Evolutionary conservation across 176 grass and related monocot genomes (phyloP).

Genomic region (Eleusine coracana): DNA sequence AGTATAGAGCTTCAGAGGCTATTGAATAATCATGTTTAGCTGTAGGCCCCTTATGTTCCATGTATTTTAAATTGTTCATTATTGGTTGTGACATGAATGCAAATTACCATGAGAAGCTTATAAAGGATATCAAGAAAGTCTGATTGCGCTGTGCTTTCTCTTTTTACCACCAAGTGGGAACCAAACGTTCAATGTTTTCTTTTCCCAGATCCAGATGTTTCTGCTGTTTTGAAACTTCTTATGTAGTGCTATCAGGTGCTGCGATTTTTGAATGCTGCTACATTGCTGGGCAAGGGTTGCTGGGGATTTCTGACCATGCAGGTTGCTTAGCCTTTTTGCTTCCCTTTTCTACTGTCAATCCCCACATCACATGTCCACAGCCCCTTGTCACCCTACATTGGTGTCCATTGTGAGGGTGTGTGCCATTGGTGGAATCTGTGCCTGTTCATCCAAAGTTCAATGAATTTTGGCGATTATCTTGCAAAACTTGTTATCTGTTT

Average conservation of each 20-base stretch:
- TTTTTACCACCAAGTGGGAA: not conserved
- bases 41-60: not conserved
- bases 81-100: conserved; percentile 19
- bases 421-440: conserved; percentile 43
- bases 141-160: not conserved
- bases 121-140: not conserved
- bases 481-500: conserved; percentile 20
- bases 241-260: conserved; percentile 4
- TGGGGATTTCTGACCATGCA: not conserved
- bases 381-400: conserved; percentile 53
- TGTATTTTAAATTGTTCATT: not conserved
- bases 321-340: not conserved
- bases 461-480: conserved; percentile 31
- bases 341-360: conserved; percentile 33
- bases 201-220: not conserved
- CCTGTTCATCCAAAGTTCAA: conserved; percentile 26
- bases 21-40: not conserved
- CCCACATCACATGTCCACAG: conserved; percentile 29
- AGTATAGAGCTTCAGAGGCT: not conserved
- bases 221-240: conserved; percentile 12
- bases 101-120: conserved; percentile 9
- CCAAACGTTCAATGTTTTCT: not conserved
- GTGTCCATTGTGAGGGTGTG: conserved; percentile 13
- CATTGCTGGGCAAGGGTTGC: not conserved
- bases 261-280: not conserved